These are phyloP conservation scores for Diaporthe australafricana DNA, from an alignment of 2,329 filamentous ascomycete species.

Conservation along the genomic window DNA sequence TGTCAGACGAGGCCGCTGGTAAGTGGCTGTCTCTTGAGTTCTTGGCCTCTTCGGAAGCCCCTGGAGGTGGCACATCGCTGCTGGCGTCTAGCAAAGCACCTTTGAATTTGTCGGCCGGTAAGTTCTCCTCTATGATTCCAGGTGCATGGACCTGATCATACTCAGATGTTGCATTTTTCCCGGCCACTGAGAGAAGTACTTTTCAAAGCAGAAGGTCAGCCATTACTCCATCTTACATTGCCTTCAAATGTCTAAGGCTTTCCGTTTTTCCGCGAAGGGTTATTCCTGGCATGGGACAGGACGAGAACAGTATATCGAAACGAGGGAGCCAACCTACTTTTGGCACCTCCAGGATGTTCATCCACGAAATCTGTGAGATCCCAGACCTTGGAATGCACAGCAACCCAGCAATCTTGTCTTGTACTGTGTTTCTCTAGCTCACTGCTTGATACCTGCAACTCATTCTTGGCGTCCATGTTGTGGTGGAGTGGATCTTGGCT, in stretches of 20 bases:
- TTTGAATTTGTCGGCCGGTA: constrained; percentile 14
- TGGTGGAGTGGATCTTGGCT: not conserved
- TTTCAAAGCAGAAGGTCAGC: constrained; percentile 13
- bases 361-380: constrained; percentile 74
- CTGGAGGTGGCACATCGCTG: constrained; percentile 26
- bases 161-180: constrained; percentile 35
- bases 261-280: too few relatives aligned
- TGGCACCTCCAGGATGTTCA: constrained; percentile 51
- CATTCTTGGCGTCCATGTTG: not conserved
- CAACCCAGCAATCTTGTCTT: constrained; percentile 71
- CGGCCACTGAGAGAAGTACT: constrained; percentile 1
- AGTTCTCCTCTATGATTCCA: constrained; percentile 9
- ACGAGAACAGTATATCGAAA: not conserved
- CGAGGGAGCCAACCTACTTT: constrained; percentile 40
- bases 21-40: not conserved
- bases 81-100: not conserved
- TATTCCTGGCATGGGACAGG: too few relatives aligned
- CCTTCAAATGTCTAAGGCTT: not conserved
- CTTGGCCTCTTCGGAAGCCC: constrained; percentile 43
- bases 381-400: constrained; percentile 76
- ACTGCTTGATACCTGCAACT: not conserved
- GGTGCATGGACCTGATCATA: constrained; percentile 66
- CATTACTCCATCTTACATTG: rapidly evolving
- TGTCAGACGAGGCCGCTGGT: not conserved
- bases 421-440: constrained; percentile 62